Percentiles rank a stretch among this genome's conserved stretches.
These are phyloP conservation scores for Trypanosoma theileri DNA, from an alignment of 208 protist genomes.

Conservation along the genomic window DNA sequence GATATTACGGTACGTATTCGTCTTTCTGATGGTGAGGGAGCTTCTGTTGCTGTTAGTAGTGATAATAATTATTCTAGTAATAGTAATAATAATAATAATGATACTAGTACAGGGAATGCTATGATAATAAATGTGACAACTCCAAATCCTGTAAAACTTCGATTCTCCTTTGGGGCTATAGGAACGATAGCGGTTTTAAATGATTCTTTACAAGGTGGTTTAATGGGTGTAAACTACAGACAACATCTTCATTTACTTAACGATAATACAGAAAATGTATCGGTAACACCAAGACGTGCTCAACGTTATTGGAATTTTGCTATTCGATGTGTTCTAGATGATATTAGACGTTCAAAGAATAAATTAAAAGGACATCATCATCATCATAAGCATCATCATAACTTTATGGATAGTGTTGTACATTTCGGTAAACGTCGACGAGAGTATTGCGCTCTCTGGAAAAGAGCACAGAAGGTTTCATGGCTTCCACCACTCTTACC, in stretches of 20 bases:
- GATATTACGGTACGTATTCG: conserved; percentile 13
- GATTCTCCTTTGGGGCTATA: conserved; percentile 61
- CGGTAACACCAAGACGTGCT: neutral
- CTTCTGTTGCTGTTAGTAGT: neutral
- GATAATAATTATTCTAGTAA: too few relatives aligned
- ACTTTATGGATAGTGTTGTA: conserved; percentile 45
- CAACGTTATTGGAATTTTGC: conserved; percentile 35
- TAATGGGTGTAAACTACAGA: conserved; percentile 55
- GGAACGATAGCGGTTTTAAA: conserved; percentile 37
- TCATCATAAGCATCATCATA: neutral
- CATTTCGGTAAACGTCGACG: conserved; percentile 55
- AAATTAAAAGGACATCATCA: conserved; percentile 7
- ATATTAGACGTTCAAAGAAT: conserved; percentile 26
- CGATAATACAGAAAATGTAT: neutral
- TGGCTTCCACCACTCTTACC: conserved; percentile 68
- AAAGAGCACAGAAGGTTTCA: conserved; percentile 39
- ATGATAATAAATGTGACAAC: conserved; percentile 4
- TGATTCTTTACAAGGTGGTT: conserved; percentile 46
- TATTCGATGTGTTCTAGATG: conserved; percentile 31
- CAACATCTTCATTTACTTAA: conserved; percentile 54
- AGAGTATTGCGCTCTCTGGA: conserved; percentile 67
- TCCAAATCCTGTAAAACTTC: conserved; percentile 20
- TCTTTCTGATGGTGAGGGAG: neutral
- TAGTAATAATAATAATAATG: too few relatives aligned
- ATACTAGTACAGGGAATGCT: neutral